Base-by-base conservation (phyloP, 106 monocot genomes). In the Allium sativum region DNA sequence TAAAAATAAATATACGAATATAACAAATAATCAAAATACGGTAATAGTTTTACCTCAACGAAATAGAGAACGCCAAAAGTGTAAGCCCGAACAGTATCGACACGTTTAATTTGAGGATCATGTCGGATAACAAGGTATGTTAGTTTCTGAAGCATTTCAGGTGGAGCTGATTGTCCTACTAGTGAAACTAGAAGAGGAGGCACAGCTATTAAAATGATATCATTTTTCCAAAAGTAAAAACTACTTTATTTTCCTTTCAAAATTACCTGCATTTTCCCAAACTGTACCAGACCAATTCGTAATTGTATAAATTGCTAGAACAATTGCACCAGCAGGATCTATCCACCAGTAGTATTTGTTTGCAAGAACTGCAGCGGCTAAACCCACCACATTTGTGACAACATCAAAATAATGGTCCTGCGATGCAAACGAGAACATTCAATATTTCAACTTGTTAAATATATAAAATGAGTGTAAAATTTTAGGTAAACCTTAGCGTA, bases 391-490 rank as follows among this genome's bases (percentile, higher is more conserved):
- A 66, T 96, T 96, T 21, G 95, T 96, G 44, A 96, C 75, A 21
- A 96, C 95, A 73, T 96, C 95, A 68, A 87, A 96, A 65, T 84
- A 96, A 70, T 96, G 95, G 66, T 90, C 95, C 95, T 96, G 65
- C 7, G 53, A 71, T 21, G 31, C 10, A 9, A 41, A 53, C 13
- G 11, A 10, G 40, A 10, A 44, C 15, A 70, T n/a, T 18, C 20
- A 51, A 61, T 60, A 40, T 17, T 21, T 31, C 8, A 44, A 68
- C 53, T 44, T 2, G 11, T 44, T 10, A 2, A 21, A 21, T n/a
- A 44, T 18, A 19, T 21, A 7, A 43, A 22, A 8, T n/a, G 14
- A 9, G 7, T 44, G 15, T 58, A 22, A 19, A 42, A 22, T 18
- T 41, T 9, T 17, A 8, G 55, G 10, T 48, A 46, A 41, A 96